phyloP scores from a whole-genome alignment of 192 early-diverging fungal species.

The Backusella mclennaniae region DNA sequence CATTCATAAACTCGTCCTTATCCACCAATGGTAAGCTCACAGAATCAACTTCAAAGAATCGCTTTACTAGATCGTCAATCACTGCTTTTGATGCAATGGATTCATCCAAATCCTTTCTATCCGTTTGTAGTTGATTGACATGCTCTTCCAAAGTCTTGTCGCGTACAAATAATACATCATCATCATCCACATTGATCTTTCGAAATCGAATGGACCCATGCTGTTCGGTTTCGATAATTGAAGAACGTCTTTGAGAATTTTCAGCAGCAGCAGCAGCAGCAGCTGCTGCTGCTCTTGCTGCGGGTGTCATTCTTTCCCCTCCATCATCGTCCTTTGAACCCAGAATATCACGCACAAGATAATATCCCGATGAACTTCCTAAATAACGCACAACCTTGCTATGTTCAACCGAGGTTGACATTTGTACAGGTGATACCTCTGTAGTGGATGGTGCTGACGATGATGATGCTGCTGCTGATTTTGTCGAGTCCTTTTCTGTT shows the following conservation, averaged over 20 bases:
- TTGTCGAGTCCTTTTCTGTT: neutral
- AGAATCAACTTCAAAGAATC: slow-evolving; percentile 16
- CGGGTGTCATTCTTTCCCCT: neutral
- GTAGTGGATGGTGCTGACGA: neutral
- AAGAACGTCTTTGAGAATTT: neutral
- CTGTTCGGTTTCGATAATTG: neutral
- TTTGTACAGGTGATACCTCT: neutral
- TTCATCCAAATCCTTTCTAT: neutral
- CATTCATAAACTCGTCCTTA: slow-evolving; percentile 6
- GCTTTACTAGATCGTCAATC: neutral
- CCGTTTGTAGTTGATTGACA: neutral
- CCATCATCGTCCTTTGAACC: neutral
- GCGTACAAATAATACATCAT: slow-evolving; percentile 26
- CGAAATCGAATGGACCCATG: slow-evolving; percentile 13
- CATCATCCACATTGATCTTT: slow-evolving; percentile 12
- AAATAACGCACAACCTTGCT: slow-evolving; percentile 21
- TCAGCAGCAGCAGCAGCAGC: neutral
- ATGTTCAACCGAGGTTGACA: slow-evolving; percentile 26
- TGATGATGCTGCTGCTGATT: neutral
- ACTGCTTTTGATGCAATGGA: neutral
- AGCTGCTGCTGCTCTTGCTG: neutral
- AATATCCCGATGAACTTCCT: slow-evolving; percentile 33
- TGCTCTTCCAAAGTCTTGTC: slow-evolving; percentile 16
- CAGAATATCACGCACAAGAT: slow-evolving; percentile 23
- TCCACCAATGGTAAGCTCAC: slow-evolving; percentile 18